Percentiles rank a stretch among this genome's conserved stretches.
phyloP scores from a whole-genome alignment of 2,329 filamentous ascomycete genomes.

The Bisporella sp. region DNA sequence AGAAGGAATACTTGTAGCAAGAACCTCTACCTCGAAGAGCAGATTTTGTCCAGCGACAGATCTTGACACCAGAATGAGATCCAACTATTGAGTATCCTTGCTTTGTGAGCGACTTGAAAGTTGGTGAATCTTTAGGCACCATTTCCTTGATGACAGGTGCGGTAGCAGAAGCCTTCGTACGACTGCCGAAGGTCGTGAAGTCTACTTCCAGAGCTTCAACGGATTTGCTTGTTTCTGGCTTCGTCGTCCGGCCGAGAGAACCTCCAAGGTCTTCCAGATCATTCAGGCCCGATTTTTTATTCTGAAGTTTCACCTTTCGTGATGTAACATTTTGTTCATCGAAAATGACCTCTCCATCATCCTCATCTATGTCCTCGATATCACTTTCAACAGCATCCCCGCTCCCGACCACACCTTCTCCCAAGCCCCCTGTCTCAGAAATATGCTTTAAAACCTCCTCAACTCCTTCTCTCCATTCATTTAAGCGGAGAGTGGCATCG shows the following conservation, averaged over 20 bases:
- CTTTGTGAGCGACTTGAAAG: conserved; percentile 83
- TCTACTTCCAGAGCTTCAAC: conserved; percentile 65
- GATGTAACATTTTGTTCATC: conserved; percentile 37
- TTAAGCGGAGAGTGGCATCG: conserved; percentile 59
- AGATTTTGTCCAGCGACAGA: conserved; percentile 97
- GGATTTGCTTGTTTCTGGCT: conserved; percentile 22
- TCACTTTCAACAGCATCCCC: conserved; percentile 82
- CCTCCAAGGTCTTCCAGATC: conserved; percentile 81
- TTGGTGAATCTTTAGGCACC: conserved; percentile 87
- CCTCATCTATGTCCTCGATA: conserved; percentile 59
- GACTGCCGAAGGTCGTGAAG: conserved; percentile 65
- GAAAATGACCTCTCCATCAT: conserved; percentile 45
- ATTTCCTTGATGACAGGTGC: conserved; percentile 67
- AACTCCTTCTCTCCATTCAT: conserved; percentile 74
- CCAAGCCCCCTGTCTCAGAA: conserved; percentile 51
- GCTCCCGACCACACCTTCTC: conserved; percentile 67
- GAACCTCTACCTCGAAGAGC: conserved; percentile 87
- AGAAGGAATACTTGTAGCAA: conserved; percentile 97
- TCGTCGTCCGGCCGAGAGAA: conserved; percentile 45
- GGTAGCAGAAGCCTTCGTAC: conserved; percentile 31
- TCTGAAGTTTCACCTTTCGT: conserved; percentile 30
- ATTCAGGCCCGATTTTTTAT: conserved; percentile 48
- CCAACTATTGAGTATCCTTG: conserved; percentile 95
- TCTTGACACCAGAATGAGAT: conserved; percentile 93
- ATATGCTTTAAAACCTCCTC: conserved; percentile 61